Percentiles rank a stretch among this genome's conserved stretches.
phyloP scores from a whole-genome alignment of 495 filamentous ascomycete species.

The Aspergillus incahuasiensis region DNA sequence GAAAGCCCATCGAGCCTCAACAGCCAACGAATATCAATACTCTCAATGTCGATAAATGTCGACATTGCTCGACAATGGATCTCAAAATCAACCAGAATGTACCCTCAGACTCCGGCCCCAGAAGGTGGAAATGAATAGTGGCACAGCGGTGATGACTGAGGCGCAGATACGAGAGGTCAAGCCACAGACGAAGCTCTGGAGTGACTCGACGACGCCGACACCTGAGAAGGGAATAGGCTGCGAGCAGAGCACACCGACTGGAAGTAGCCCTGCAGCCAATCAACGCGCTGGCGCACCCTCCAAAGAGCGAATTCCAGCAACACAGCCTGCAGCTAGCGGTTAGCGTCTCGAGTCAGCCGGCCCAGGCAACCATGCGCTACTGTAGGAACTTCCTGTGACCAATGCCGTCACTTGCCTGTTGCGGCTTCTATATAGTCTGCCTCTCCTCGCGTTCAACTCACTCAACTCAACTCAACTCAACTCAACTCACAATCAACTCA shows the following conservation, averaged over 20 bases:
- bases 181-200: constrained; percentile 1
- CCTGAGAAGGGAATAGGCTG: not conserved
- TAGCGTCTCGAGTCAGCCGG: constrained; percentile 14
- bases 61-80: too few relatives aligned
- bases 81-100: too few relatives aligned
- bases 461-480: not conserved
- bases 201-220: constrained; percentile 1
- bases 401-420: constrained; percentile 16
- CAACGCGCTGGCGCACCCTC: not conserved
- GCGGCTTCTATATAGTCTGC: constrained; percentile 8
- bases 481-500: not conserved
- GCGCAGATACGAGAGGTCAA: constrained; percentile 8
- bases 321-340: constrained; percentile 13
- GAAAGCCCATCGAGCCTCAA: constrained; percentile 1
- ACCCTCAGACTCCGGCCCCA: not conserved
- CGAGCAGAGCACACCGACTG: constrained; percentile 3
- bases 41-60: not conserved
- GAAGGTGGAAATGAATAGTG: not conserved
- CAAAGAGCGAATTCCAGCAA: constrained; percentile 12
- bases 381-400: constrained; percentile 16
- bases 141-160: not conserved
- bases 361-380: constrained; percentile 14
- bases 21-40: not conserved
- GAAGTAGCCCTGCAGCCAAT: constrained; percentile 3
- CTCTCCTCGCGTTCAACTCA: not conserved